Evolutionary conservation across 805 yeast genomes (phyloP), one percentile per base, ranked within the genome.

Genomic region (Hanseniaspora guilliermondii): DNA sequence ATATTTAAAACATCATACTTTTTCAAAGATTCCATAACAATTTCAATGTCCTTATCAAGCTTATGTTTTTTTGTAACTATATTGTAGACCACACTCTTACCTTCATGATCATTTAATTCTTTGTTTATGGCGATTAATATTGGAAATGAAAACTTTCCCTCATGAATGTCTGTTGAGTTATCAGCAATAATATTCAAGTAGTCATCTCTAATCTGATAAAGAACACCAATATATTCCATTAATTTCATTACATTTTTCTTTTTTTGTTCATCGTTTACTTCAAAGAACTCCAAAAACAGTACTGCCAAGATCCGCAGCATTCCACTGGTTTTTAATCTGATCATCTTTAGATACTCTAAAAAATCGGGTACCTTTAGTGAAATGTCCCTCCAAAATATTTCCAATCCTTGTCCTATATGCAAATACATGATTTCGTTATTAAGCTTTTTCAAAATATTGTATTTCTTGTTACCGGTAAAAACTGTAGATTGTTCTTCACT

Each of bases 341-440:
- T 95, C 96, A 91, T 89, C 38, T 73, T 74, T 35, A 81, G 65
- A 62, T 89, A 89, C 62, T 85, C 80, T 0, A 67, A 64, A 57
- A 80, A 83, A 4, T 72, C 70, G 0, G 93, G 93, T 47, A 83
- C 73, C 21, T 42, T 38, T 16, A 60, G 56, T 19, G 55, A 47
- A 30, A 74, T 70, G 55, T 87, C 95, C 58, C 97, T 73, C 96
- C 97, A 89, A 65, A 81, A 83, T 21, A 89, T 74, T 61, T 89
- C 97, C 57, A 84, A 67, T 0, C 95, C 94, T 70, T 89, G 97
- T 6, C 97, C 97, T 47, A 84, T 74, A 64, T 89, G 97, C 56
- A 89, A 68, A 61, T 84, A 82, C 52, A 85, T 65, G 79, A 89
- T 73, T 61, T 89, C 96, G 49, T 85, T 85, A 57, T 78, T 72